phyloP scores from a whole-genome alignment of 1,139 yeast genomes.

The Kurtzmaniella quercitrusa region DNA sequence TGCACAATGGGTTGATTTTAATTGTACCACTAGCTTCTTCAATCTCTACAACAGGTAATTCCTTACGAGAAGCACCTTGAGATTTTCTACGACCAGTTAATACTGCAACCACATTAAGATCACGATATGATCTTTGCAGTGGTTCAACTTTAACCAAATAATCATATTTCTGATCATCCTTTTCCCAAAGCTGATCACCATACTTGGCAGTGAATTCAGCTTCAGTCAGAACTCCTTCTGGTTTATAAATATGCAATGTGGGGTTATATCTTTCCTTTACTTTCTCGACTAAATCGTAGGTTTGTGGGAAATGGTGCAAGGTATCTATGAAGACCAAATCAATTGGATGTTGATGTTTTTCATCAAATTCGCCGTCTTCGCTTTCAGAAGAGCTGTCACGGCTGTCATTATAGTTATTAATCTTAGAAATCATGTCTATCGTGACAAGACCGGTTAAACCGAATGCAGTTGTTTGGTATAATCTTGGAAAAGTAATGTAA shows the following conservation, averaged over 20 bases:
- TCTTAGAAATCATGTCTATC: conserved; percentile 73
- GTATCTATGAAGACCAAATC: conserved; percentile 89
- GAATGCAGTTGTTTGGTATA: conserved; percentile 91
- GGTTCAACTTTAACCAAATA: conserved; percentile 92
- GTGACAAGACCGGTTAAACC: conserved; percentile 92
- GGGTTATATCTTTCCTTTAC: conserved; percentile 55
- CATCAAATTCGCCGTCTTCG: conserved; percentile 3
- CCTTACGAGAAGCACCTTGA: conserved; percentile 82
- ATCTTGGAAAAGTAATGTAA: conserved; percentile 68
- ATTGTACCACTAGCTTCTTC: conserved; percentile 66
- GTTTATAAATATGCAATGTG: conserved; percentile 60
- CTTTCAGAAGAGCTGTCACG: conserved; percentile 2
- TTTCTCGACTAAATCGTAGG: conserved; percentile 65
- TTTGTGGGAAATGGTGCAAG: conserved; percentile 89
- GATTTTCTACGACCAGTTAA: conserved; percentile 89
- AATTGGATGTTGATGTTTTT: conserved; percentile 36
- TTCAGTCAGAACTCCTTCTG: conserved; percentile 53
- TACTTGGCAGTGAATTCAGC: conserved; percentile 61
- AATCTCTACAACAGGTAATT: conserved; percentile 72
- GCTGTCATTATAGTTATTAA: conserved; percentile 20
- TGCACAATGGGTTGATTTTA: conserved; percentile 85
- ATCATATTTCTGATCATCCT: conserved; percentile 77
- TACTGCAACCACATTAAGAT: conserved; percentile 71
- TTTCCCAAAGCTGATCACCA: conserved; percentile 83
- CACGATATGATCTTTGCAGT: conserved; percentile 75